Evolutionary conservation across 148 eudicot species (phyloP), one percentile per base, ranked within the genome.

Genomic region (Spergularia bocconei): DNA sequence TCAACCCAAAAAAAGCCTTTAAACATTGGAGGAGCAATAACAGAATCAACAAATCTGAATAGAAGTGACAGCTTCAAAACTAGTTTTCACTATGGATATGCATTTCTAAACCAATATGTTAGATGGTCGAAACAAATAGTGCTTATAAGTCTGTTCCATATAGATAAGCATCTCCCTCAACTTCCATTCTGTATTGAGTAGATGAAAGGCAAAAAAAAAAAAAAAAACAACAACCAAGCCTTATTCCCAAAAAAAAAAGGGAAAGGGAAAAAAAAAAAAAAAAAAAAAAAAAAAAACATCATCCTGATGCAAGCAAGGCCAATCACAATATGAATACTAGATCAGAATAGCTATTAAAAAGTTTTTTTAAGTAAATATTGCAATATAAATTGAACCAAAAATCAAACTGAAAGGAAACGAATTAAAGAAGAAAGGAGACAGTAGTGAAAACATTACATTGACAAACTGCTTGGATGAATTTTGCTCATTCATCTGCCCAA

Each of bases 401-500:
- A 66, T 66, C 56, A 73, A 57, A 54, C 7, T 2, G 17, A 44
- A 36, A 69, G 23, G 51, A 25, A 56, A 52, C 38, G 47, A 60
- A 17, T 12, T 23, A 62, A 8, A 58, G 63, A 11, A 75, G 67
- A 61, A 19, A 65, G 39, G 5, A 59, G 41, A 25, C 67, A 75
- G 64, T 47, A 12, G 6, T 7, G 44, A 63, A 53, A 39, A 73
- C 48, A 70, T 86, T 88, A 95, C 96, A 82, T 86, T 91, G 73
- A 83, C 82, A 64, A 78, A 80, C 75, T 89, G 91, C 80, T 90
- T 87, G 20, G 91, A 83, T 55, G 82, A 72, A 66, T 79, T 83
- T 71, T 78, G 83, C 80, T 84, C 87, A 74, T 80, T 79, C 69
- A 75, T 75, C 74, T 71, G 84, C 70, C 85, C 81, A 53, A 84